Conservation (phyloP, 2,329 filamentous ascomycete genomes). For the Hymenoscyphus fructigenus region DNA sequence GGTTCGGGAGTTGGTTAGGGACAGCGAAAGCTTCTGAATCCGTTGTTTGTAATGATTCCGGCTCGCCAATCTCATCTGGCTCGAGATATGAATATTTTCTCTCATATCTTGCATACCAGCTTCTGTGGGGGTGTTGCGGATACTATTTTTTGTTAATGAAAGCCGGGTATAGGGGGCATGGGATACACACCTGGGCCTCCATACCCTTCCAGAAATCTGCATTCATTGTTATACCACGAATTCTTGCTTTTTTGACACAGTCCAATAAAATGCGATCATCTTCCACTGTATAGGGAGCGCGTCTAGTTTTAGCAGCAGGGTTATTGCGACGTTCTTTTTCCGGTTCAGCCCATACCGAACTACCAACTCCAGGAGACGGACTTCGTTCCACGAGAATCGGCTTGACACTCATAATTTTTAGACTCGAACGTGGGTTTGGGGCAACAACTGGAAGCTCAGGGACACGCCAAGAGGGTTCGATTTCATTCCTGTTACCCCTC, state of each 20-base stretch:
- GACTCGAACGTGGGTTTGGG: constrained; percentile 14
- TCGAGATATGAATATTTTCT: constrained; percentile 17
- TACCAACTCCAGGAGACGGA: constrained; percentile 27
- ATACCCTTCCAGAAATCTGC: constrained; percentile 27
- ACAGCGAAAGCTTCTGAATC: not conserved
- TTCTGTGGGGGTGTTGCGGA: constrained; percentile 21
- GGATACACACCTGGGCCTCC: constrained; percentile 23
- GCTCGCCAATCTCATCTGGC: constrained; percentile 6
- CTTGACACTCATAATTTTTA: constrained; percentile 4
- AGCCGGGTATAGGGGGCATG: not conserved
- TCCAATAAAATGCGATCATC: constrained; percentile 32
- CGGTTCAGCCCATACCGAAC: constrained; percentile 35
- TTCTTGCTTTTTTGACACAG: constrained; percentile 21
- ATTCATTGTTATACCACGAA: constrained; percentile 9
- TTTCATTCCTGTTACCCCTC: not conserved
- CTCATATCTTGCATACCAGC: constrained; percentile 24
- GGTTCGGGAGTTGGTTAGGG: not conserved
- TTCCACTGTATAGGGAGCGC: constrained; percentile 24
- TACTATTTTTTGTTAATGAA: constrained; percentile 21
- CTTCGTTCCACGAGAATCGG: constrained; percentile 24
- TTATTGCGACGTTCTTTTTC: not conserved
- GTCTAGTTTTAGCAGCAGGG: not conserved
- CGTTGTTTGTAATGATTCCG: not conserved
- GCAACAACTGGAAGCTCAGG: constrained; percentile 21
- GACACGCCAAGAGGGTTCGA: constrained; percentile 19